Evolutionary conservation across 768 basidiomycete genomes (phyloP).

Genomic region (Rhizopogon vinicolor): DNA sequence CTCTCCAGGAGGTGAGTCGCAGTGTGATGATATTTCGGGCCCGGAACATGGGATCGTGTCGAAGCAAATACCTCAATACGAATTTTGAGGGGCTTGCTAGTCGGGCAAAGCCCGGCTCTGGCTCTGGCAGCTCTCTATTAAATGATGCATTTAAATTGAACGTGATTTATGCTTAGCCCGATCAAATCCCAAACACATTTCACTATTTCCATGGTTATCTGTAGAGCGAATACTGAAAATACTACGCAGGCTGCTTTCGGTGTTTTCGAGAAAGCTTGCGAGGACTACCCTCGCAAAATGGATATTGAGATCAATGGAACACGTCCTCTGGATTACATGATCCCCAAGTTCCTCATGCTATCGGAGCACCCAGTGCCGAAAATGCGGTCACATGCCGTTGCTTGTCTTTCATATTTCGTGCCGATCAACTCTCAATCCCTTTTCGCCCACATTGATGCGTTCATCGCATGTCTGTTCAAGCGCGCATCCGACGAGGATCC

Average conservation of each 20-base stretch:
- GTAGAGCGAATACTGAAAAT: conserved; percentile 11
- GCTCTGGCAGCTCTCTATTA: background rate
- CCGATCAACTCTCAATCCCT: conserved; percentile 85
- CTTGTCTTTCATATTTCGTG: conserved; percentile 92
- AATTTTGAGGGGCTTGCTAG: background rate
- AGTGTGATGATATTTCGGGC: background rate
- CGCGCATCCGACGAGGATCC: conserved; percentile 91
- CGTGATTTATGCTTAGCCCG: background rate
- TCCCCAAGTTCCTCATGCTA: conserved; percentile 89
- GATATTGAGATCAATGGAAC: conserved; percentile 91
- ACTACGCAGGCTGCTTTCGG: conserved; percentile 78
- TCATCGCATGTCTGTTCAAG: conserved; percentile 92
- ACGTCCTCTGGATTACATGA: conserved; percentile 93
- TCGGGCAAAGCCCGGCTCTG: background rate
- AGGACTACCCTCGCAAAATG: conserved; percentile 94
- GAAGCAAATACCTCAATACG: background rate
- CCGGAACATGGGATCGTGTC: background rate
- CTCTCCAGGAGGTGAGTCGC: conserved; percentile 77
- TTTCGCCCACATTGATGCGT: conserved; percentile 86
- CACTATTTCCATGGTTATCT: background rate
- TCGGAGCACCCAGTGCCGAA: conserved; percentile 82
- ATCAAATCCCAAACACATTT: background rate
- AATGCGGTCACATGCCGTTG: conserved; percentile 90
- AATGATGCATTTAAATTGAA: background rate
- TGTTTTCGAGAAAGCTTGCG: conserved; percentile 91